A percentile compares a stretch with the other conserved stretches of the same genome.
Conservation (phyloP, 2,329 filamentous ascomycete genomes). For the Cryphonectria radicalis region DNA sequence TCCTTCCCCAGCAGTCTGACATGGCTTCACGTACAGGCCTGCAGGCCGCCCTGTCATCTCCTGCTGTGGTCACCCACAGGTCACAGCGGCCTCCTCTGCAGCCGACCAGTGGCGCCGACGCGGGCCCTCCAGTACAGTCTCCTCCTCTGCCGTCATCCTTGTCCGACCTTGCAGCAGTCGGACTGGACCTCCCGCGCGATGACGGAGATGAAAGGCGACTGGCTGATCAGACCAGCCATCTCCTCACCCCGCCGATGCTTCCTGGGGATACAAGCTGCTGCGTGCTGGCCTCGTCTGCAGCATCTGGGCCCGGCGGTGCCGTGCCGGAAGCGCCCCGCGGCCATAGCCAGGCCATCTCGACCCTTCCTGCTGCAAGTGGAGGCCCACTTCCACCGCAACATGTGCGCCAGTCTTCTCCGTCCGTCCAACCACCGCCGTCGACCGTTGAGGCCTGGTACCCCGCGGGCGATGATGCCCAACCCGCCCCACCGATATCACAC, state of each 20-base stretch:
- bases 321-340: slow-evolving; percentile 11
- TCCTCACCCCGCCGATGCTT: slow-evolving; percentile 32
- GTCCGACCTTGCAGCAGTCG: slow-evolving; percentile 19
- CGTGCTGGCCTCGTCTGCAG: slow-evolving; percentile 6
- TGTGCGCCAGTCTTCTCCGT: slow-evolving; percentile 12
- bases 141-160: slow-evolving; percentile 10
- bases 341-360: slow-evolving; percentile 17
- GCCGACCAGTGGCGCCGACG: slow-evolving; percentile 7
- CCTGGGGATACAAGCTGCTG: slow-evolving; percentile 5
- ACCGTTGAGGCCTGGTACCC: neutral
- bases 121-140: slow-evolving; percentile 4
- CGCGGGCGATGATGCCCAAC: slow-evolving; percentile 32
- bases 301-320: slow-evolving; percentile 8
- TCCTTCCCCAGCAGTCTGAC: neutral
- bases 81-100: neutral
- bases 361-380: slow-evolving; percentile 23
- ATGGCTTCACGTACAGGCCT: slow-evolving; percentile 1
- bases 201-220: slow-evolving; percentile 31
- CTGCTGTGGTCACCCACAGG: neutral
- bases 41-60: neutral
- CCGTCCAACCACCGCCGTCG: slow-evolving; percentile 9
- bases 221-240: slow-evolving; percentile 33
- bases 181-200: slow-evolving; percentile 22
- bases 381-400: slow-evolving; percentile 15
- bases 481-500: slow-evolving; percentile 27